Conservation (phyloP, 768 basidiomycete genomes). For the Mycena leptocephala region DNA sequence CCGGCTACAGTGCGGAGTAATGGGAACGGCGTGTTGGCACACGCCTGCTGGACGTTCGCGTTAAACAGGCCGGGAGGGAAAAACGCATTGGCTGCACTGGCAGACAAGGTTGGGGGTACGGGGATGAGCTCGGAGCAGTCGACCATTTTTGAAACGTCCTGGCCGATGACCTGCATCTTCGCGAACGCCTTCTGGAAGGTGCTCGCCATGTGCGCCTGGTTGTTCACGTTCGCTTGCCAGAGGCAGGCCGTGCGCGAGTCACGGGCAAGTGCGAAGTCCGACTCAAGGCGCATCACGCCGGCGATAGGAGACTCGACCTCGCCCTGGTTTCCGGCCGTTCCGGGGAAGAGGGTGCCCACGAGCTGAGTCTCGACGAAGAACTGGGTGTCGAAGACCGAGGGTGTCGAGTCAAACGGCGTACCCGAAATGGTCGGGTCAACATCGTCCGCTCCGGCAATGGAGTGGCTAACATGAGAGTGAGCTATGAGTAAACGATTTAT, state of each 20-base stretch:
- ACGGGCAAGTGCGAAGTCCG: constrained; percentile 25
- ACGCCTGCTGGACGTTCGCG: constrained; percentile 37
- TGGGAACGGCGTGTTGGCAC: constrained; percentile 20
- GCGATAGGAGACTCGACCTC: constrained; percentile 28
- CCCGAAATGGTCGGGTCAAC: constrained; percentile 8
- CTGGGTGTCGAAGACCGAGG: constrained; percentile 40
- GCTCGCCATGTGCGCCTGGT: constrained; percentile 41
- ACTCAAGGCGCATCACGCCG: constrained; percentile 33
- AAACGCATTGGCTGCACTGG: constrained; percentile 32
- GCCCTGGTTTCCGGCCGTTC: constrained; percentile 27
- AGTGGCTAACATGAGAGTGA: not conserved
- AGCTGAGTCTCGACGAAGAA: constrained; percentile 41
- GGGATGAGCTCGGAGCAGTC: constrained; percentile 58
- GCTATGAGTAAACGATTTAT: not conserved
- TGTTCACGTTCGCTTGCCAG: constrained; percentile 30
- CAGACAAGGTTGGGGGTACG: constrained; percentile 30
- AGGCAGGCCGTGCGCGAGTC: constrained; percentile 8
- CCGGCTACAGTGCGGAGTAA: constrained; percentile 19
- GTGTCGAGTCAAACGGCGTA: constrained; percentile 42
- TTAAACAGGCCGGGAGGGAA: constrained; percentile 39
- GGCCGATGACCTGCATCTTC: constrained; percentile 52
- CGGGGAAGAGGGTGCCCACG: constrained; percentile 37
- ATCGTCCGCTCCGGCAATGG: constrained; percentile 13
- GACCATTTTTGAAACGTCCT: constrained; percentile 45
- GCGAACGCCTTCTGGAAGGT: constrained; percentile 51